Evolutionary conservation across 192 early-diverging fungal genomes (phyloP).

Genomic region (Podila minutissima): DNA sequence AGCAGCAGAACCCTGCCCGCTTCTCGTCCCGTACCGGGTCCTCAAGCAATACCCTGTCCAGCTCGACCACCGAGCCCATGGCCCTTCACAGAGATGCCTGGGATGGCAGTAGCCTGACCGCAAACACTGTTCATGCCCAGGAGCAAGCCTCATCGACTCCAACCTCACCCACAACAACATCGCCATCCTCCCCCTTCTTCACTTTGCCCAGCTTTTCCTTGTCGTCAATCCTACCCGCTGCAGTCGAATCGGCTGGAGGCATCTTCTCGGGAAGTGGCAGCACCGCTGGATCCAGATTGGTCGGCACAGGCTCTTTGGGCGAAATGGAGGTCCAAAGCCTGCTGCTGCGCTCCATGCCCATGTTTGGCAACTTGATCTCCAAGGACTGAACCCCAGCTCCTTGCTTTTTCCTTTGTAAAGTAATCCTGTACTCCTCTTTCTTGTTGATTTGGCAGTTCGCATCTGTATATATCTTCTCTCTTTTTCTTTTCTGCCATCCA

Average conservation of each 20-base stretch:
- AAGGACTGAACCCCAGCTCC: constrained; percentile 5
- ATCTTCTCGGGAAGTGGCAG: constrained; percentile 23
- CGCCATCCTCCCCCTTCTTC: constrained; percentile 32
- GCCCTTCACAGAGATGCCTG: not conserved
- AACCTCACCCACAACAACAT: not conserved
- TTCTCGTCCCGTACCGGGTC: constrained; percentile 7
- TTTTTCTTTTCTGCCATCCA: no score
- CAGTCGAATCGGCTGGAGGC: constrained; percentile 7
- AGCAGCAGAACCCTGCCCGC: constrained; percentile 28
- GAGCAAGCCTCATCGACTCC: not conserved
- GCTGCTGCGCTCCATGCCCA: constrained; percentile 45
- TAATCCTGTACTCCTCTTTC: no score
- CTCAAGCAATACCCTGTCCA: not conserved
- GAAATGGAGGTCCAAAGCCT: constrained; percentile 35
- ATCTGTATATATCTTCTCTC: no score
- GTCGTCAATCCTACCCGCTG: constrained; percentile 13
- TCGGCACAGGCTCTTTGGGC: constrained; percentile 14
- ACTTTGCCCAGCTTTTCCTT: constrained; percentile 22
- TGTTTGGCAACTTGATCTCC: constrained; percentile 50
- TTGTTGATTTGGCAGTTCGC: no score
- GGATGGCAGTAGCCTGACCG: constrained; percentile 7
- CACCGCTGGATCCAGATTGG: not conserved
- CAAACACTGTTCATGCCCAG: constrained; percentile 2
- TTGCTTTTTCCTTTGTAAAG: not conserved
- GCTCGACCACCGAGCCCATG: not conserved